These are phyloP conservation scores for Colletotrichum euphorbiae DNA, from an alignment of 2,329 filamentous ascomycete species.

Conservation along the genomic window DNA sequence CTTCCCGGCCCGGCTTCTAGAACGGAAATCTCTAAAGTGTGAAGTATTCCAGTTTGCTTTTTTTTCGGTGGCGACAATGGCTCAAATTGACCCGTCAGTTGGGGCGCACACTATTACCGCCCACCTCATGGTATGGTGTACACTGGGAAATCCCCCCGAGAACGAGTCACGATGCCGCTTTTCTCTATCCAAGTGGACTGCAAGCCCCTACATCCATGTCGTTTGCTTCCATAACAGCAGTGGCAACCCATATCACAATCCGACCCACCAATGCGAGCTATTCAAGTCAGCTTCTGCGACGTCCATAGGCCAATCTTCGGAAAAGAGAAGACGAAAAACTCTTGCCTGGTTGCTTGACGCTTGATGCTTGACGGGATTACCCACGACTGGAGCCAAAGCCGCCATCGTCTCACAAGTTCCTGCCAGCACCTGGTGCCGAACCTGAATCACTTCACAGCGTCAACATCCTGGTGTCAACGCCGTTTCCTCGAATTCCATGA, in stretches of 20 bases:
- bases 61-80: neutral
- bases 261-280: constrained; percentile 15
- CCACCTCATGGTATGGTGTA: neutral
- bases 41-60: neutral
- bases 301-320: neutral
- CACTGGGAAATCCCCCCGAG: neutral
- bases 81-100: constrained; percentile 8
- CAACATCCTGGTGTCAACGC: neutral
- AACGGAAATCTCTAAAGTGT: constrained; percentile 1
- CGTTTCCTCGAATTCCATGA: neutral
- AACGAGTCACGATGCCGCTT: constrained; percentile 13
- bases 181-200: neutral
- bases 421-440: neutral
- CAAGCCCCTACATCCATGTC: constrained; percentile 17
- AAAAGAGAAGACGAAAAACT: neutral
- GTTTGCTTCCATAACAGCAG: constrained; percentile 23
- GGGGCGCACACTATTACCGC: neutral
- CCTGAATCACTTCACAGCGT: neutral
- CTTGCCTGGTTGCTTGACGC: neutral
- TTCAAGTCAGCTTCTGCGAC: neutral
- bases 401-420: constrained; percentile 3
- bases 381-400: constrained; percentile 8
- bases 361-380: neutral
- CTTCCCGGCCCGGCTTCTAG: constrained; percentile 34
- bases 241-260: constrained; percentile 19